Conservation (phyloP, 352 stramenopile genomes). For the Phytophthora boehmeriae region DNA sequence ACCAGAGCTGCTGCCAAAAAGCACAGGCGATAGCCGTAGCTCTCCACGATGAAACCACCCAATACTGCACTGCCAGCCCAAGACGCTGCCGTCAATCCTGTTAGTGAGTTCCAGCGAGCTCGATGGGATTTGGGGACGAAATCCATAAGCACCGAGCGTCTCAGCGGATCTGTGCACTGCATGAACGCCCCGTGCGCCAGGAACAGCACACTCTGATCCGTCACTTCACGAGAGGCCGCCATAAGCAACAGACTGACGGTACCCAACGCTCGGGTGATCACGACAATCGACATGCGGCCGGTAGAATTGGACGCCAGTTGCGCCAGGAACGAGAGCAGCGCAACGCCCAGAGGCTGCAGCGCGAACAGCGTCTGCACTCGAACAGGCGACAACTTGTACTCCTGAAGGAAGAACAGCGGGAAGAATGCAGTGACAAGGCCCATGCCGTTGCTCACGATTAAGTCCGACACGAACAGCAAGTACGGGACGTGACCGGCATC, state of each 20-base stretch:
- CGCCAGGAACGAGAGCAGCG: slow-evolving; percentile 45
- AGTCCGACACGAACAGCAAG: slow-evolving; percentile 69
- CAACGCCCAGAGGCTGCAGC: slow-evolving; percentile 53
- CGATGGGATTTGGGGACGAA: slow-evolving; percentile 65
- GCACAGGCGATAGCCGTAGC: slow-evolving; percentile 68
- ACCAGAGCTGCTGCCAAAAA: slow-evolving; percentile 59
- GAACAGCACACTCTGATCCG: slow-evolving; percentile 55
- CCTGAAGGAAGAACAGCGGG: slow-evolving; percentile 67
- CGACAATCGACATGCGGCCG: slow-evolving; percentile 65
- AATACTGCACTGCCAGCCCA: slow-evolving; percentile 73
- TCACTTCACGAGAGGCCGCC: slow-evolving; percentile 33
- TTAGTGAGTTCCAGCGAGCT: slow-evolving; percentile 73
- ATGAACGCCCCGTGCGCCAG: slow-evolving; percentile 59
- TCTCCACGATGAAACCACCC: slow-evolving; percentile 62
- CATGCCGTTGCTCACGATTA: slow-evolving; percentile 69
- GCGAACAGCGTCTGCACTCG: slow-evolving; percentile 64
- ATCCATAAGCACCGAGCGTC: slow-evolving; percentile 79
- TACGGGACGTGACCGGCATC: slow-evolving; percentile 55
- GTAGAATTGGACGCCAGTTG: slow-evolving; percentile 43
- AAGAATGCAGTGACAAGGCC: slow-evolving; percentile 68
- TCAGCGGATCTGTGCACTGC: slow-evolving; percentile 64
- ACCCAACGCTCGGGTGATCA: slow-evolving; percentile 44
- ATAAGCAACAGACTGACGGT: slow-evolving; percentile 56
- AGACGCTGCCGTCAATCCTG: slow-evolving; percentile 64
- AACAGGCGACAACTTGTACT: slow-evolving; percentile 61